A percentile compares a stretch with the other conserved stretches of the same genome.
These are phyloP conservation scores for Kwoniella pini DNA, from an alignment of 768 basidiomycete genomes.

Conservation along the genomic window DNA sequence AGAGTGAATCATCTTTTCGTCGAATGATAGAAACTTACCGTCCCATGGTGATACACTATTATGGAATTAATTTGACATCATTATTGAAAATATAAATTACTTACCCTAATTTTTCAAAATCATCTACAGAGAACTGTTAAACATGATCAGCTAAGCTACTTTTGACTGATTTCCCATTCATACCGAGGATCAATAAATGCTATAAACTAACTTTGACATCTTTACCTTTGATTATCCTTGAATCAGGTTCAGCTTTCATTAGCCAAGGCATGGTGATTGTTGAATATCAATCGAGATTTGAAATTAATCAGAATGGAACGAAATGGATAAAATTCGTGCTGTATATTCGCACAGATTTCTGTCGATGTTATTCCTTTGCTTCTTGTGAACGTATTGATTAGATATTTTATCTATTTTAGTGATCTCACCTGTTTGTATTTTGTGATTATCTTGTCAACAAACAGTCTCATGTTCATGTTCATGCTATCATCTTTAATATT, in stretches of 20 bases:
- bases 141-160: conserved; percentile 2
- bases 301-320: too few species aligned
- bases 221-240: conserved; percentile 53
- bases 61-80: not conserved
- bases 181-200: not conserved
- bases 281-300: not conserved
- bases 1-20: not conserved
- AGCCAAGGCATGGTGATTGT: conserved; percentile 47
- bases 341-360: too few species aligned
- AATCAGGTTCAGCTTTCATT: conserved; percentile 56
- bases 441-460: too few species aligned
- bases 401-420: too few species aligned
- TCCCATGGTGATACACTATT: conserved; percentile 49
- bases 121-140: conserved; percentile 53
- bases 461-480: too few species aligned
- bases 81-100: not conserved
- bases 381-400: too few species aligned
- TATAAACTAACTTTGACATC: conserved; percentile 52
- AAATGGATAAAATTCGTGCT: too few species aligned
- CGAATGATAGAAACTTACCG: conserved; percentile 30
- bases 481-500: too few species aligned
- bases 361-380: too few species aligned
- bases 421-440: too few species aligned
- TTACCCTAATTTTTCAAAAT: conserved; percentile 51
- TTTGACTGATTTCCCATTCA: not conserved